Base-by-base conservation (phyloP, 140 eudicot species). In the Erigeron philadelphicus region DNA sequence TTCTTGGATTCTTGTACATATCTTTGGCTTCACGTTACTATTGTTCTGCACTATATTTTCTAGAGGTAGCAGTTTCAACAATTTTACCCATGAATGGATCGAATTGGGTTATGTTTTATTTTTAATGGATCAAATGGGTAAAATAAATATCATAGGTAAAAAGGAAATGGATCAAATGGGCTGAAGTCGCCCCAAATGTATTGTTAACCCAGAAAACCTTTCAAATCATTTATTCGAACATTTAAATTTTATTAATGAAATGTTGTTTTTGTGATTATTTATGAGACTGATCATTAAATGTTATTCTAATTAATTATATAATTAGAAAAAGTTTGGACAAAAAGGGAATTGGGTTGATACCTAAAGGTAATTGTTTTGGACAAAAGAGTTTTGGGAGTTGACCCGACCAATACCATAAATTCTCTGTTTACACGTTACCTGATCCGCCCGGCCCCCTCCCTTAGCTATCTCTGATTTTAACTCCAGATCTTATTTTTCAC, bases 401-500 rank as follows among this genome's bases (percentile, higher is more conserved):
- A 31, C 38, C 38, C 38, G 38, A 31, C 38, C 38, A 31, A 31
- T 4, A 31, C 38, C 38, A 4, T 31, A 31, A 31, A 31, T 31
- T 31, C 4, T 31, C 38, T 31, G 38, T 31, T 31, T 31, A 31
- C 38, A n/a, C 3, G 38, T 31, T 31, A 31, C 38, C 38, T 31
- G 3, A 31, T 21, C 3, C 18, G 7, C 56, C 18, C 15, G 13
- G 18, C 11, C 17, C 15, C 7, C 11, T 44, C 43, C 9, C 23
- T 23, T 31, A 5, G 19, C 65, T 5, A 59, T 13, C 17, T 60
- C 13, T 54, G 19, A 0, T 15, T 50, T 71, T 35, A 53, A 23
- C 50, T 23, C 47, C 41, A 56, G 35, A 45, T 65, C 63, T n/a
- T 61, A 42, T 43, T 8, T 71, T 63, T 25, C 65, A 67, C 46